Evolutionary conservation across 345 rosid genomes (phyloP).

Genomic region (Lenwebbia sp.): DNA sequence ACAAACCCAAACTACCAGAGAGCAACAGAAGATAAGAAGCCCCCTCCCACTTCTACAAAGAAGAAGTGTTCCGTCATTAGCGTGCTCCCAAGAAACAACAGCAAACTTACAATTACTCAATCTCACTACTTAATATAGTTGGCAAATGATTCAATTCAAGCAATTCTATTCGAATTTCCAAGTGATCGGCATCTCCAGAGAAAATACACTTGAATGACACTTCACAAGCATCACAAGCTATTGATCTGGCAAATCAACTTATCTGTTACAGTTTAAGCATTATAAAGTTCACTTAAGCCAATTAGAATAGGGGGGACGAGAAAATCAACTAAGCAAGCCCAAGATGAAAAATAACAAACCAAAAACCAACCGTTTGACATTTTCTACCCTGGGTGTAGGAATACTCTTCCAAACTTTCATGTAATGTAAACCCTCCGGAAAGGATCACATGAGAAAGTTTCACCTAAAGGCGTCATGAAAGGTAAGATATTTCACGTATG

Average conservation of each 20-base stretch:
- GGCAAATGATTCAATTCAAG: background rate
- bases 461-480: background rate
- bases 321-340: background rate
- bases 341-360: background rate
- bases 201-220: background rate
- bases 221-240: background rate
- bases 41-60: background rate
- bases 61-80: background rate
- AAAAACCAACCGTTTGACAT: background rate
- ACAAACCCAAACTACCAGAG: slow-evolving; percentile 3
- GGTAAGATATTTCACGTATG: background rate
- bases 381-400: background rate
- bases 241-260: background rate
- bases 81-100: background rate
- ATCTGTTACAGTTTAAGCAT: background rate
- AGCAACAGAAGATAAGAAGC: background rate
- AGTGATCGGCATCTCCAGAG: background rate
- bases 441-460: background rate
- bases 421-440: background rate
- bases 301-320: background rate
- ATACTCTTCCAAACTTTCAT: background rate
- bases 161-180: background rate
- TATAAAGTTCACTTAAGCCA: background rate
- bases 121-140: background rate
- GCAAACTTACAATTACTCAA: background rate